phyloP scores from a whole-genome alignment of 768 basidiomycete species.

The Pholiota conissans region DNA sequence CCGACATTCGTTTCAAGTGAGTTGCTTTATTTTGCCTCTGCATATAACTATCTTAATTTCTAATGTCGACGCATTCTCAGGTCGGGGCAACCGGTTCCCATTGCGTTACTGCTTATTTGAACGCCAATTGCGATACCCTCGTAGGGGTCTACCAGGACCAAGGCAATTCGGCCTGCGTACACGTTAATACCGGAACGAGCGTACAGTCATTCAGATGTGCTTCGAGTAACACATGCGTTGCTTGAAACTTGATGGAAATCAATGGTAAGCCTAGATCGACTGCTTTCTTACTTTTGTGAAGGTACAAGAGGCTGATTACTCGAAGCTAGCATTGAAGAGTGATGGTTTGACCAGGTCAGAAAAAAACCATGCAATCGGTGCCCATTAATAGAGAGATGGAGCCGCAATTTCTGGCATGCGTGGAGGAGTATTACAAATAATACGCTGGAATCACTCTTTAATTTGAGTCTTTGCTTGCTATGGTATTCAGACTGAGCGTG shows the following conservation, averaged over 20 bases:
- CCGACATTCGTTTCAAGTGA: constrained; percentile 1
- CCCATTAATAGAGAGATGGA: no score
- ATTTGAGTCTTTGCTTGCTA: no score
- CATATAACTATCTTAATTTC: background rate
- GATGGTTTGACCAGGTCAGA: no score
- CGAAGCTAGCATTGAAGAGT: no score
- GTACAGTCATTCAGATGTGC: constrained; percentile 9
- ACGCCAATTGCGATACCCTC: constrained; percentile 3
- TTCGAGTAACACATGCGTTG: background rate
- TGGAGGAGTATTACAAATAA: no score
- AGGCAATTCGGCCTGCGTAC: background rate
- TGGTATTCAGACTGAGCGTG: no score
- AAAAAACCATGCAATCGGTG: no score
- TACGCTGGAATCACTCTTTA: no score
- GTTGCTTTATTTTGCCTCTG: background rate
- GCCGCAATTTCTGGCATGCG: no score
- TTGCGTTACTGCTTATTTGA: constrained; percentile 2
- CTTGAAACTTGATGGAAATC: background rate
- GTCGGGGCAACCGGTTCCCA: background rate
- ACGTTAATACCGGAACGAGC: constrained; percentile 10
- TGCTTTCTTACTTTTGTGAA: no score
- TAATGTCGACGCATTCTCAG: background rate
- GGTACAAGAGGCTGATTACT: no score
- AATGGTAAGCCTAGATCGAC: no score
- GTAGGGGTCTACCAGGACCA: constrained; percentile 6